Base-by-base conservation (phyloP, 345 rosid species). In the Syzygium jambos region DNA sequence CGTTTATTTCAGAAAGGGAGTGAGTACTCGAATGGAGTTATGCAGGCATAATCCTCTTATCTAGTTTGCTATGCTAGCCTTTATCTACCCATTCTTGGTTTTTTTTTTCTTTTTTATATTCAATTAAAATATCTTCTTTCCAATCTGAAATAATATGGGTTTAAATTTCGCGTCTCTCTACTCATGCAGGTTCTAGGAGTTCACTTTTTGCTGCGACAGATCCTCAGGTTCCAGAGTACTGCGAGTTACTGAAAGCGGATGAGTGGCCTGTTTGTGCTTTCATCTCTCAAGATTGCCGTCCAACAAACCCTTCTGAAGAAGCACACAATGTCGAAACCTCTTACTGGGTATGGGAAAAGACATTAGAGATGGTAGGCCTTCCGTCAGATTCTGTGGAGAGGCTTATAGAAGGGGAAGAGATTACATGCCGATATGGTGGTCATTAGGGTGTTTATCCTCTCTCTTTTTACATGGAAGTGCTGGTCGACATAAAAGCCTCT, bases 211-310 rank as follows among this genome's bases (percentile, higher is more conserved):
- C 99, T 38, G 99, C 99, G 29, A 96, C 99, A 11, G 98, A 96
- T 93, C 98, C 99, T 90, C 98, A 95, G 94, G 88, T 98, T 88
- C 92, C 96, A 17, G 99, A 96, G 89, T 95, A 95, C 87, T 95
- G 99, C 85, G 98, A 96, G 85, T 88, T 93, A 82, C 90, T 96
- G 86, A 95, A 94, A 93, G 89, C 94, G 9, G 98, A 96, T 85
- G 98, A 95, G 23, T 94, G 96, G 97, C 99, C 99, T 86, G 98
- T 93, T 78, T 95, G 99, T 88, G 95, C 99, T n/a, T 96, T 95
- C 89, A 93, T 98, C 85, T 94, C 98, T 88, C 98, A 95, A 88
- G 99, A 96, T 87, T 98, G 99, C 89, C 96, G 95, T 57, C 99
- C 99, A 7, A 84, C 94, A 86, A 96, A 94, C 91, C 98, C 99